A percentile compares a stretch with the other conserved stretches of the same genome.
These are phyloP conservation scores for Chlamydomonas eustigma DNA, from an alignment of 139 green algal genomes.

Conservation along the genomic window DNA sequence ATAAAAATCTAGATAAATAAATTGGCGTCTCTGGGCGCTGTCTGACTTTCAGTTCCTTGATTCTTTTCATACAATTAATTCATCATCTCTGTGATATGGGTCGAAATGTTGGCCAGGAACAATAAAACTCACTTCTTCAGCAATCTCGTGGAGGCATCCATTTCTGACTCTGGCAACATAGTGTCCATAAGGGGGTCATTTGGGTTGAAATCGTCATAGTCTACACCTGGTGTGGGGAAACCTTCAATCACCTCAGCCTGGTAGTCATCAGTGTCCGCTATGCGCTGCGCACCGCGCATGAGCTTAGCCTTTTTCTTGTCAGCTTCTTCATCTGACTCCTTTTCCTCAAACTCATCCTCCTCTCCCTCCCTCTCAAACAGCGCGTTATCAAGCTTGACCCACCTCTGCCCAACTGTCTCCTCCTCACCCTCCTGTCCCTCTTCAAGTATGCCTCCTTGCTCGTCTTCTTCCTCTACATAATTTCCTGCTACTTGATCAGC, in stretches of 20 bases:
- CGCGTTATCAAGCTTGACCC: neutral
- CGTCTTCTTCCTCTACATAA: neutral
- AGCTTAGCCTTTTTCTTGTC: too few species aligned
- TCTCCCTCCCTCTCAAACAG: neutral
- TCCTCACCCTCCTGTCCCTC: slow-evolving; percentile 2
- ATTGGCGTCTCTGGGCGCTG: too few species aligned
- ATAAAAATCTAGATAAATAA: too few species aligned
- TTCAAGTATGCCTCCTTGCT: neutral
- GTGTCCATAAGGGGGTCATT: neutral
- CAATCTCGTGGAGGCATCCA: neutral
- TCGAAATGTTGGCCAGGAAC: too few species aligned
- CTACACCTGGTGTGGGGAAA: neutral
- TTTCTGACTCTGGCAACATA: neutral
- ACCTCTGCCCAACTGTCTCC: neutral
- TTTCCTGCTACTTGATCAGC: neutral
- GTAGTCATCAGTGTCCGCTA: too few species aligned
- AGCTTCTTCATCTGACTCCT: too few species aligned
- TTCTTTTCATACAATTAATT: too few species aligned
- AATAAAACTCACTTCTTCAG: neutral
- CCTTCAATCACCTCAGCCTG: too few species aligned
- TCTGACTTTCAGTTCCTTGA: too few species aligned
- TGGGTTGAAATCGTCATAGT: neutral
- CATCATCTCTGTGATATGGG: too few species aligned
- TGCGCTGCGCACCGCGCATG: too few species aligned
- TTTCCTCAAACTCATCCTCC: neutral